Evolutionary conservation across 441 rosid genomes (phyloP).

Genomic region (Pelargonium myrrhifolium): DNA sequence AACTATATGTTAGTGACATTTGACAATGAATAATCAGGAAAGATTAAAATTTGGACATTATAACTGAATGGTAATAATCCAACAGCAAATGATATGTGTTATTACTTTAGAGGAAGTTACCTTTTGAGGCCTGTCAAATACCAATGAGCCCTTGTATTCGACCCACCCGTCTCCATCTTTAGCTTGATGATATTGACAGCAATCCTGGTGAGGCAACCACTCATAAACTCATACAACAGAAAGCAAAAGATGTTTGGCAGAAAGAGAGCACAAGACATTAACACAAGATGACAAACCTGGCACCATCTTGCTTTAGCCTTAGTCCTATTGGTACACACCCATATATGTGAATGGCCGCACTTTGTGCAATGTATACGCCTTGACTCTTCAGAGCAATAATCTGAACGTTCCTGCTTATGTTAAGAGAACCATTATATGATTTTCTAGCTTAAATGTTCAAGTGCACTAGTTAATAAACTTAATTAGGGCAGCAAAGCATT

Average conservation of each 20-base stretch:
- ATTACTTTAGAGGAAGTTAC: conserved; percentile 22
- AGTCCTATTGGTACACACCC: conserved; percentile 89
- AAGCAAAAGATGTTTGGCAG: conserved; percentile 6
- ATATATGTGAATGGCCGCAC: conserved; percentile 86
- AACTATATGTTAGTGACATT: too few relatives aligned
- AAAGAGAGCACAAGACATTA: background rate
- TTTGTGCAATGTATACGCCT: conserved; percentile 95
- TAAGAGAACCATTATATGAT: conserved; percentile 10
- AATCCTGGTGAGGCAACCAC: conserved; percentile 48
- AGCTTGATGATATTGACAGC: conserved; percentile 94
- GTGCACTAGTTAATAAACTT: conserved; percentile 1
- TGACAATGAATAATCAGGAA: too few relatives aligned
- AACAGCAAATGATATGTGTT: too few relatives aligned
- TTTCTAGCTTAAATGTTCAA: background rate
- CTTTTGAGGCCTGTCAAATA: conserved; percentile 72
- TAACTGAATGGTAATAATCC: too few relatives aligned
- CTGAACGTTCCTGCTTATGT: conserved; percentile 46
- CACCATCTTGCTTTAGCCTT: conserved; percentile 98
- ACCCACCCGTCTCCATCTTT: conserved; percentile 99
- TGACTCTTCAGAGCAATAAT: conserved; percentile 78
- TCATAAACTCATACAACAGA: conserved; percentile 4
- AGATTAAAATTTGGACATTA: too few relatives aligned
- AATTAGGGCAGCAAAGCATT: background rate
- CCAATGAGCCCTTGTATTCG: conserved; percentile 86
- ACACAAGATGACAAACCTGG: conserved; percentile 45